phyloP scores from a whole-genome alignment of 495 filamentous ascomycete species.

The Aspergillus heteromorphus region DNA sequence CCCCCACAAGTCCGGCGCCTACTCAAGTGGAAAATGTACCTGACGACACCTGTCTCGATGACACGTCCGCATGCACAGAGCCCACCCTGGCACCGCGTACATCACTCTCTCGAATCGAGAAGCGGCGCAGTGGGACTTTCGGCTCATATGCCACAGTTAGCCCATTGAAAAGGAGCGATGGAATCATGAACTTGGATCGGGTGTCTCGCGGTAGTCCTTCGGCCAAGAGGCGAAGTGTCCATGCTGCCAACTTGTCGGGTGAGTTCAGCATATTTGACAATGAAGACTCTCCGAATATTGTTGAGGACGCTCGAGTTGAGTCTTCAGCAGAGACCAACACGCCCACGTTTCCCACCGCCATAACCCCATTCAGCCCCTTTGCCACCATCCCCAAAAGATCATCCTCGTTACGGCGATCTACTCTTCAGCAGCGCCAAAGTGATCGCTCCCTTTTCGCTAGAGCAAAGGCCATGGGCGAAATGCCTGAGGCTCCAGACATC shows the following conservation, averaged over 20 bases:
- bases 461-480: slow-evolving; percentile 34
- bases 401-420: slow-evolving; percentile 77
- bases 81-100: slow-evolving; percentile 45
- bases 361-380: slow-evolving; percentile 35
- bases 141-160: slow-evolving; percentile 60
- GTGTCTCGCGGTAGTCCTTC: slow-evolving; percentile 73
- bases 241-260: slow-evolving; percentile 54
- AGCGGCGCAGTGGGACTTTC: slow-evolving; percentile 44
- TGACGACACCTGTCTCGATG: slow-evolving; percentile 39
- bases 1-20: slow-evolving; percentile 23
- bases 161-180: slow-evolving; percentile 88
- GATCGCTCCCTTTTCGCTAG: slow-evolving; percentile 56
- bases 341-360: slow-evolving; percentile 18
- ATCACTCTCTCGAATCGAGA: slow-evolving; percentile 40
- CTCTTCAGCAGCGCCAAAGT: slow-evolving; percentile 72
- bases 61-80: slow-evolving; percentile 37
- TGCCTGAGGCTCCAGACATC: slow-evolving; percentile 24
- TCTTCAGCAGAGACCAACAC: slow-evolving; percentile 23
- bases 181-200: slow-evolving; percentile 80
- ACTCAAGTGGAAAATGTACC: slow-evolving; percentile 37
- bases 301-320: slow-evolving; percentile 22
- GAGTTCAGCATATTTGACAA: slow-evolving; percentile 69
- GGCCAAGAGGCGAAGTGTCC: slow-evolving; percentile 79
- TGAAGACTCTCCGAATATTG: slow-evolving; percentile 18
- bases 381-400: slow-evolving; percentile 48